Percentiles rank a stretch among this genome's conserved stretches.
These are phyloP conservation scores for Russula sp. DNA, from an alignment of 768 basidiomycete genomes.

Conservation along the genomic window DNA sequence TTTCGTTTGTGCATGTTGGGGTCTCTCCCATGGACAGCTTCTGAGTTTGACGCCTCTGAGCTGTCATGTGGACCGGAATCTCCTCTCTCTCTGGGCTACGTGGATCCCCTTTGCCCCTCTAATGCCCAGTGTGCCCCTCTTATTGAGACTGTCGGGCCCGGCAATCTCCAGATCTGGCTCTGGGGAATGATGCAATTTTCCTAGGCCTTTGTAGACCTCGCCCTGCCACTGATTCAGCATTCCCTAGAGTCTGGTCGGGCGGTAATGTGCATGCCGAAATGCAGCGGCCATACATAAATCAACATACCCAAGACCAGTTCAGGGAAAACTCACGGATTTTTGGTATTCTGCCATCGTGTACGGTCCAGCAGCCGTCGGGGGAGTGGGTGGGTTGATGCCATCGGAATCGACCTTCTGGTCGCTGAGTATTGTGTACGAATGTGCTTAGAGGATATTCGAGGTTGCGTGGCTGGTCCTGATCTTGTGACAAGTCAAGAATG, in stretches of 20 bases:
- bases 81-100: neutral
- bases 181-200: no score
- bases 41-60: neutral
- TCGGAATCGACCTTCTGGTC: neutral
- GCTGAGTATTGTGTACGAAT: neutral
- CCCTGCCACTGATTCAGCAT: no score
- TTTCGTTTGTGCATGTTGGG: fast-evolving
- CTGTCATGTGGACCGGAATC: neutral
- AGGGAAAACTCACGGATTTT: neutral
- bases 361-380: no score
- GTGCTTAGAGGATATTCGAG: no score
- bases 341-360: no score
- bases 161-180: no score
- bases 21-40: neutral
- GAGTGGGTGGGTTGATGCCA: neutral
- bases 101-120: neutral
- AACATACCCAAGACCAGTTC: neutral
- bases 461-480: no score
- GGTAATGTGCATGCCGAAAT: neutral
- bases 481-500: no score
- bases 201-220: no score
- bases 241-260: no score
- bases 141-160: no score
- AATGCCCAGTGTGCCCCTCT: no score
- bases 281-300: neutral